phyloP scores from a whole-genome alignment of 306 rosid species.

The Pachyrhizus erosus region DNA sequence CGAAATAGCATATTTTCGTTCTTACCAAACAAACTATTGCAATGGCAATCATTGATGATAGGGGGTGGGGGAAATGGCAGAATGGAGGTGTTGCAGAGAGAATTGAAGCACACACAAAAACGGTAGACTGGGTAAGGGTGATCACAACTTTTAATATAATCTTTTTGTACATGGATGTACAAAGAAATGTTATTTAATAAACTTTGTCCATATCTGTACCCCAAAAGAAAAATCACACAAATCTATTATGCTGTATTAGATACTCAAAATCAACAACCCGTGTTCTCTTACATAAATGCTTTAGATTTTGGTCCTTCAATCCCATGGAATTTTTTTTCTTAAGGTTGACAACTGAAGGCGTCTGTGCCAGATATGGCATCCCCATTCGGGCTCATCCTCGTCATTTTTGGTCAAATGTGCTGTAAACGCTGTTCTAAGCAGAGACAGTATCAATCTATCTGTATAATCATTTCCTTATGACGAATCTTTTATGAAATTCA shows the following conservation, averaged over 20 bases:
- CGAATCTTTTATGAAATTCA: background rate
- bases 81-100: background rate
- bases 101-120: background rate
- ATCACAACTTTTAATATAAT: background rate
- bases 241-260: background rate
- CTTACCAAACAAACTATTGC: background rate
- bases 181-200: background rate
- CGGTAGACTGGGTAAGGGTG: background rate
- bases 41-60: background rate
- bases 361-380: background rate
- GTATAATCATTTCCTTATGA: background rate
- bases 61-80: background rate
- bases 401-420: constrained; percentile 1
- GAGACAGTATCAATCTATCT: background rate
- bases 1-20: background rate
- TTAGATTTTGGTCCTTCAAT: constrained; percentile 5
- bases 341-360: constrained; percentile 14
- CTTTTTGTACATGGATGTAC: background rate
- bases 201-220: background rate
- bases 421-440: background rate
- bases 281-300: background rate
- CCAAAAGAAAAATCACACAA: background rate
- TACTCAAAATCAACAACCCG: background rate
- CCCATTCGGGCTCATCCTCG: background rate
- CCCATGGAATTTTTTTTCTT: constrained; percentile 20